phyloP scores from a whole-genome alignment of 169 alveolate genomes.

The Plasmodium coatneyi region DNA sequence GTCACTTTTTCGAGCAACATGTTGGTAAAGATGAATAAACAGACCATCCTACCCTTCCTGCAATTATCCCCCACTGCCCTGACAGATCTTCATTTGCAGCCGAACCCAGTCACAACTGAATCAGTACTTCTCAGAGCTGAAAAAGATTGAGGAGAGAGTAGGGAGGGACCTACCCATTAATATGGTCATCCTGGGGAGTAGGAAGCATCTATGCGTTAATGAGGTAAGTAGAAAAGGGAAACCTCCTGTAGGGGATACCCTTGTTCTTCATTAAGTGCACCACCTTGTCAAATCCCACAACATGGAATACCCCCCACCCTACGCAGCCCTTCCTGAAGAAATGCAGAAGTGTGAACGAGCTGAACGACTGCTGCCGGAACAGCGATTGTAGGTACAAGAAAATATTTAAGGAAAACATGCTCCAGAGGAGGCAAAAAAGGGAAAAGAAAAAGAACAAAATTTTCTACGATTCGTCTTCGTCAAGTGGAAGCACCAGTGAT shows the following conservation, averaged over 20 bases:
- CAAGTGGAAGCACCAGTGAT: slow-evolving; percentile 6
- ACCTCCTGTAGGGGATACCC: background rate
- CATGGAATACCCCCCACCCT: background rate
- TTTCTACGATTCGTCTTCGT: slow-evolving; percentile 14
- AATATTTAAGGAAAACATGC: slow-evolving; percentile 3
- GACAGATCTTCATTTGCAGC: slow-evolving; percentile 79
- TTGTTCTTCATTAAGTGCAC: background rate
- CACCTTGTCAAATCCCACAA: background rate
- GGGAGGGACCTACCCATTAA: slow-evolving; percentile 13
- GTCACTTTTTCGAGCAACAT: background rate
- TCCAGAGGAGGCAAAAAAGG: slow-evolving; percentile 2
- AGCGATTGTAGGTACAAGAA: slow-evolving; percentile 41
- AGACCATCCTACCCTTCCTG: background rate
- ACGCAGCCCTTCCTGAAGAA: slow-evolving; percentile 11
- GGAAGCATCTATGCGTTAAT: slow-evolving; percentile 51
- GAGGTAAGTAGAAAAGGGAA: slow-evolving; percentile 17
- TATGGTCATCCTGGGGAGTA: slow-evolving; percentile 51
- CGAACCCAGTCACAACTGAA: slow-evolving; percentile 81
- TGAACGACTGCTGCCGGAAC: slow-evolving; percentile 33
- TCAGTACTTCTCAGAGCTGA: slow-evolving; percentile 78
- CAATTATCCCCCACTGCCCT: background rate
- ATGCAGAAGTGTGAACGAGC: slow-evolving; percentile 3
- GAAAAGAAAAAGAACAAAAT: slow-evolving; percentile 16
- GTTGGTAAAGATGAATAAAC: background rate
- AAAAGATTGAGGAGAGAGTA: slow-evolving; percentile 42